Evolutionary conservation across 495 filamentous ascomycete species (phyloP), one percentile per base, ranked within the genome.

Genomic region (Trichocladium uniseriatum): DNA sequence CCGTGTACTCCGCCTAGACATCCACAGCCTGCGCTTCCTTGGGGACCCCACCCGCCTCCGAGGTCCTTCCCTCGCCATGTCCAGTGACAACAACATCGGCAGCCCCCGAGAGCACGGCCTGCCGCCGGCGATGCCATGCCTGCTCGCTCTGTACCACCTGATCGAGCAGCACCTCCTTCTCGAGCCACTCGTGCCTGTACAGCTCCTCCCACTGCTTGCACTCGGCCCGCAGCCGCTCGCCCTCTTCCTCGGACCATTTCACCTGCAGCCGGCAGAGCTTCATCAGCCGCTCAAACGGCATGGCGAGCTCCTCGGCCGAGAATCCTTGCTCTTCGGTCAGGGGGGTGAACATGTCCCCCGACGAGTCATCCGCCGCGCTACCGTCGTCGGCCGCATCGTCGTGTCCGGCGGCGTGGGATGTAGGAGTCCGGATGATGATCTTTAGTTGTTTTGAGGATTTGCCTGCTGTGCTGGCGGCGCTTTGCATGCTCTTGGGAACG

Each of bases 231-330:
- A 97, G 64, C 31, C 74, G 66, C 20, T 79, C 74, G 13, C 71
- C 66, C 41, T 92, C 90, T 46, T 82, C 74, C 62, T 86, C 78
- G 1, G 84, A 82, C 89, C 90, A 95, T 48, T 79, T 76, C 14
- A 94, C 70, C 60, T 95, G 86, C 38, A 84, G 75, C 21, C 85
- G 81, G 24, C 94, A 78, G 2, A 94, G 66, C 39, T 78, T 75
- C 58, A 80, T 82, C 6, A 97, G 77, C 50, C 87, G 75, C 40
- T 78, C 73, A 4, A 86, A 78, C 6, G 76, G 75, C 55, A 91
- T 76, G 18, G 66, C 62, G 22, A 87, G 75, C 66, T 98, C 94
- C 28, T 82, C 77, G 11, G 69, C 66, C 13, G 82, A 83, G 64
- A 95, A 94, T 14, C 76, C 70, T 34, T 81, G 73, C 39, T 86